Base-by-base conservation (phyloP, 257 asterid species). In the Coffea canephora region DNA sequence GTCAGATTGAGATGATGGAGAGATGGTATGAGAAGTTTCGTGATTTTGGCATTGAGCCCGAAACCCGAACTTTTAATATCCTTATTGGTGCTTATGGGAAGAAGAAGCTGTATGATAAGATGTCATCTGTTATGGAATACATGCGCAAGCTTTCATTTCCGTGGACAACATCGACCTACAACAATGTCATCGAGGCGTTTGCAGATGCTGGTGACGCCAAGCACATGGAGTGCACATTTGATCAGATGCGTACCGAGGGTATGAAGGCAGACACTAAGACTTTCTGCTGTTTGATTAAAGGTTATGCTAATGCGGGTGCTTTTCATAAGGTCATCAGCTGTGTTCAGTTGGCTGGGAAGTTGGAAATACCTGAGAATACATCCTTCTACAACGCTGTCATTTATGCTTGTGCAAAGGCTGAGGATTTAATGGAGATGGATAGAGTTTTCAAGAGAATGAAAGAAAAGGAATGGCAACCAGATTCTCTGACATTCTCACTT, bases 91-190 rank as follows among this genome's bases (percentile, higher is more conserved):
- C 97, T 71, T 93, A 95, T 79, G 98, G 99, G 75, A 95, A 92
- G 91, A 90, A 86, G 78, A 86, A 77, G 84, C 92, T 95, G 97
- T 95, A 92, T 39, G 96, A 92, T 75, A 95, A 95, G 85, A 95
- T 95, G 99, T 93, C 98, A 9, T 84, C 97, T 8, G 97, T 93
- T 67, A 95, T 95, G 98, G 99, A 93, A 62, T 94, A 91, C 88
- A 95, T 95, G 97, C 96, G 98, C 13, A 91, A 85, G 87, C 97
- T 93, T 71, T 86, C 97, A 25, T 93, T 89, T 87, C 95, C 94
- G 0, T 95, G 99, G 99, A 93, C 98, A 6, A 91, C 97, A 73
- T 92, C 99, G 3, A 95, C 99, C 1, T 93, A 93, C 82, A 95
- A 95, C 85, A 95, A 93, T 73, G 97, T 95, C 13, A 95, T 95